Evolutionary conservation across 352 stramenopile genomes (phyloP), one percentile per base, ranked within the genome.

Genomic region (Pythium phragmitis): DNA sequence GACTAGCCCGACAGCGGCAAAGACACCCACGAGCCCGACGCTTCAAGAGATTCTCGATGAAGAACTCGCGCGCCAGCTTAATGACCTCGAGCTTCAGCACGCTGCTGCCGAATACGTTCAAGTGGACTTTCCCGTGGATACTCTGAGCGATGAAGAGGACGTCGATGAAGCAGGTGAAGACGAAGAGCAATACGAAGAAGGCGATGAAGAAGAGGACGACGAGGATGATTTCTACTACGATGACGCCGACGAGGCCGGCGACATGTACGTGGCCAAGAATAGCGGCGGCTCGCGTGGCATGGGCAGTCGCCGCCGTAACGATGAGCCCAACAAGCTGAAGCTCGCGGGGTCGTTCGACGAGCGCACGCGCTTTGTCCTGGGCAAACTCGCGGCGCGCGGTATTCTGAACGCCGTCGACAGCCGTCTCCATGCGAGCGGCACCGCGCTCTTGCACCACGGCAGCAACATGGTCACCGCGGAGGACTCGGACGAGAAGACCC

Each of bases 11-110:
- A 14, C 57, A 19, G 39, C 48, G 9, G 26, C 48, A 11, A 7
- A 36, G 41, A 52, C 39, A 5, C 17, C 28, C 33, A 43, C 39
- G 42, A 60, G 48, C 34, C 67, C 67, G 13, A 85, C 59, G 30
- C 67, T 87, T 33, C 80, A 86, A 70, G 74, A 89, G 53, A 86
- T 89, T 62, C 80, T 87, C 71, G 80, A 89, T 65, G 80, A 86
- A 59, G 76, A 86, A 56, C 59, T 89, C 33, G 77, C 78, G 3
- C 57, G 61, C 16, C 69, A 84, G 57, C 59, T 87, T 41, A 60
- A 78, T 7, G 65, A 81, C 36, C 46, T 69, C 33, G 74, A 81
- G 30, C 45, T 72, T 23, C 45, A 60, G 21, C 61, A 66, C 2
- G 28, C 59, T 26, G 30, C 57, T 19, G 33, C 37, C 39, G 39